Conservation (phyloP, 2,329 filamentous ascomycete genomes). For the Pseudopithomyces maydicus region DNA sequence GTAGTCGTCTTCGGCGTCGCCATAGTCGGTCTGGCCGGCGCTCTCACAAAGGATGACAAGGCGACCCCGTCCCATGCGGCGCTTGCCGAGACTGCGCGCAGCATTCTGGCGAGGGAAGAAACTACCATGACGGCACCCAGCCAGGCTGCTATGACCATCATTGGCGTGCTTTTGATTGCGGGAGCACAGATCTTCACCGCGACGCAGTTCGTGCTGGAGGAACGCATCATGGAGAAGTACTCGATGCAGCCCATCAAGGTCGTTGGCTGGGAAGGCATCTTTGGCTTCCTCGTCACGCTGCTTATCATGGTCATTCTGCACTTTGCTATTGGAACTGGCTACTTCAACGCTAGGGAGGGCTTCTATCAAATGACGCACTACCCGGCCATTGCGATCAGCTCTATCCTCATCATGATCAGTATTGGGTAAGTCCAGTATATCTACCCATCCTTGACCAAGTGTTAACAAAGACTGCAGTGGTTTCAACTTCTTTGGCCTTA, state of each 20-base stretch:
- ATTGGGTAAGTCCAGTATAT: slow-evolving; percentile 73
- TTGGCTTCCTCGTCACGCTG: slow-evolving; percentile 82
- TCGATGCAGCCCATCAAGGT: slow-evolving; percentile 85
- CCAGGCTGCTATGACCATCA: slow-evolving; percentile 69
- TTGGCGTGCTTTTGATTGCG: slow-evolving; percentile 89
- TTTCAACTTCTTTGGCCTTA: slow-evolving; percentile 98
- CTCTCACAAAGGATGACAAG: slow-evolving; percentile 73
- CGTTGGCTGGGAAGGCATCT: slow-evolving; percentile 95
- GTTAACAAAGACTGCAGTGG: slow-evolving; percentile 60
- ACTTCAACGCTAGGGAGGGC: slow-evolving; percentile 89
- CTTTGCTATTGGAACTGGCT: slow-evolving; percentile 76
- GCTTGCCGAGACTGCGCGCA: slow-evolving; percentile 17
- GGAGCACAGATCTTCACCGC: slow-evolving; percentile 96
- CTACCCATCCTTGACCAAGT: not conserved
- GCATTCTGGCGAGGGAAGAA: slow-evolving; percentile 42
- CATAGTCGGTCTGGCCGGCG: slow-evolving; percentile 86
- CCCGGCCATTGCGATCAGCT: slow-evolving; percentile 73
- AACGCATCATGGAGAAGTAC: slow-evolving; percentile 84
- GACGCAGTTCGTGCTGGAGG: slow-evolving; percentile 93
- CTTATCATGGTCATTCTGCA: slow-evolving; percentile 82
- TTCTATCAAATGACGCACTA: slow-evolving; percentile 79
- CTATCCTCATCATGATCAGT: slow-evolving; percentile 92
- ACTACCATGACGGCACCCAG: slow-evolving; percentile 48
- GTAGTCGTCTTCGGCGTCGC: slow-evolving; percentile 88
- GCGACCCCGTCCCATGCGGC: slow-evolving; percentile 42